Percentiles rank a stretch among this genome's conserved stretches.
phyloP scores from a whole-genome alignment of 495 filamentous ascomycete species.

The Aspergillus kassunensis region DNA sequence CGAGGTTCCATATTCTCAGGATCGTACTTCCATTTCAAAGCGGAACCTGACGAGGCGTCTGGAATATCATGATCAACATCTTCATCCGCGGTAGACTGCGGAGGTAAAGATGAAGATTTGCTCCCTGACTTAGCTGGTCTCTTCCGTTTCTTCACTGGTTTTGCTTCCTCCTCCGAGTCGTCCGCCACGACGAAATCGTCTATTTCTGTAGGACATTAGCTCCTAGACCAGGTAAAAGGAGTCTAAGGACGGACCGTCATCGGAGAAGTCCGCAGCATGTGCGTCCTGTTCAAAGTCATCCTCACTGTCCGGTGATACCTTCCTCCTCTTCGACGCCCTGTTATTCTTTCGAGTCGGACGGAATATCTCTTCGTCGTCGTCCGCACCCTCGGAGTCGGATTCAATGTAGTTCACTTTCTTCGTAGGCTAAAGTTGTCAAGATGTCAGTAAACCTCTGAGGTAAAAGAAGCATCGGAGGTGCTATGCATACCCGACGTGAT shows the following conservation, averaged over 20 bases:
- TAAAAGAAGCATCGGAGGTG: too few relatives aligned
- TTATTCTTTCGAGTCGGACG: slow-evolving; percentile 37
- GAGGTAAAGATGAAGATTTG: slow-evolving; percentile 53
- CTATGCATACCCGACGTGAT: slow-evolving; percentile 47
- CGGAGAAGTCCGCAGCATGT: slow-evolving; percentile 47
- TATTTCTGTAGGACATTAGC: slow-evolving; percentile 53
- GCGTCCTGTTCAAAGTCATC: slow-evolving; percentile 65
- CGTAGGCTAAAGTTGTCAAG: slow-evolving; percentile 30
- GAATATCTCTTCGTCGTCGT: slow-evolving; percentile 52
- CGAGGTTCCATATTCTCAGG: slow-evolving; percentile 64
- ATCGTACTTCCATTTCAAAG: slow-evolving; percentile 82
- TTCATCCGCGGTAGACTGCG: slow-evolving; percentile 42
- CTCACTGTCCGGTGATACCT: slow-evolving; percentile 51
- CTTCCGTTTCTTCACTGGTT: slow-evolving; percentile 68
- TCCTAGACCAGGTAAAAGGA: background rate
- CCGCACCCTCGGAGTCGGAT: slow-evolving; percentile 51
- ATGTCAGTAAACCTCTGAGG: background rate
- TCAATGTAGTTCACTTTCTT: slow-evolving; percentile 46
- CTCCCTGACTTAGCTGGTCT: slow-evolving; percentile 47
- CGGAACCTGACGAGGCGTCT: slow-evolving; percentile 64
- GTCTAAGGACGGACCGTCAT: slow-evolving; percentile 56
- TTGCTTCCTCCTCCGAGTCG: slow-evolving; percentile 72
- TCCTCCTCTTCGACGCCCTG: slow-evolving; percentile 47
- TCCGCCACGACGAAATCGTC: slow-evolving; percentile 81
- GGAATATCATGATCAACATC: slow-evolving; percentile 48